phyloP scores from a whole-genome alignment of 257 asterid genomes.

The Solanum arcanum region DNA sequence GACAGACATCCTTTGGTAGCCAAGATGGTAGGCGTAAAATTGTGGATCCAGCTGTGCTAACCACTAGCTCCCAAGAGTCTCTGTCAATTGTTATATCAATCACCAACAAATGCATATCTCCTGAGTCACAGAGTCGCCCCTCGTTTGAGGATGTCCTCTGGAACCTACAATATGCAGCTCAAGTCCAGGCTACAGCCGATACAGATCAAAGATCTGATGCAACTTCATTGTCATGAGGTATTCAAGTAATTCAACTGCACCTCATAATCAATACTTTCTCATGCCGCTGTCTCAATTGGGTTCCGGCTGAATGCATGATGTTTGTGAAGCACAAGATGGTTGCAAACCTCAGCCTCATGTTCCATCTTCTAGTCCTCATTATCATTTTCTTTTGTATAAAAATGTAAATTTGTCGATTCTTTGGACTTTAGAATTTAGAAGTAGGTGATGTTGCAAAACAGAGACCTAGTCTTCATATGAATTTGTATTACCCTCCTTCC shows the following conservation, averaged over 20 bases:
- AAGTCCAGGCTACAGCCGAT: slow-evolving; percentile 38
- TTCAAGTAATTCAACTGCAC: not conserved
- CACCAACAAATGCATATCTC: slow-evolving; percentile 55
- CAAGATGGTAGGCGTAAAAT: slow-evolving; percentile 30
- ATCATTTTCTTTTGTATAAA: not conserved
- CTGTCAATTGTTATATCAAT: slow-evolving; percentile 40
- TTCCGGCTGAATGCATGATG: not conserved
- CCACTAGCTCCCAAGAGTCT: slow-evolving; percentile 52
- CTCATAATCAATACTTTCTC: not conserved
- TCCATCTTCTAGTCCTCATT: not conserved
- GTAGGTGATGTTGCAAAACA: not conserved
- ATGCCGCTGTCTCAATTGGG: not conserved
- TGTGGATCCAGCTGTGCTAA: slow-evolving; percentile 40
- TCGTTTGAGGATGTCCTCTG: slow-evolving; percentile 63
- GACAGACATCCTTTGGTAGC: slow-evolving; percentile 40
- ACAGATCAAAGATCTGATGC: slow-evolving; percentile 20
- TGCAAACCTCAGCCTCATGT: not conserved
- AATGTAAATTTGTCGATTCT: not conserved
- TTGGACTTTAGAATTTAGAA: not conserved
- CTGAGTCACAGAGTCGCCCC: slow-evolving; percentile 48
- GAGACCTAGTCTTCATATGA: not conserved
- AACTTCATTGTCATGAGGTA: not conserved
- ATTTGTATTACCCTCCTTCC: not conserved
- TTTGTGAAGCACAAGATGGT: not conserved
- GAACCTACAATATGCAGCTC: slow-evolving; percentile 71